Conservation (phyloP, 805 yeast species). For the Hanseniaspora occidentalis region DNA sequence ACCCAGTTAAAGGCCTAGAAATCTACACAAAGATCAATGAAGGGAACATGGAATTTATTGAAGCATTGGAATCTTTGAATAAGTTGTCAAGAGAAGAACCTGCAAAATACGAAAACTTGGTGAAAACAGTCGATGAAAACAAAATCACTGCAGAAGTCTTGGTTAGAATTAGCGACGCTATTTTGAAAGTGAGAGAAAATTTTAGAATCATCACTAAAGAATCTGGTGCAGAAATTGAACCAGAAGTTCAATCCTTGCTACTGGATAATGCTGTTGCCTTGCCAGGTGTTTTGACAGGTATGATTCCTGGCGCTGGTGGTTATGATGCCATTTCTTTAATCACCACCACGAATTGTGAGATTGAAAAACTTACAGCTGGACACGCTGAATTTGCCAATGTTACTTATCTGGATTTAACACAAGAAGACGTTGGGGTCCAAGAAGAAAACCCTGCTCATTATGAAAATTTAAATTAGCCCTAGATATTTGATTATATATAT, state of each 20-base stretch:
- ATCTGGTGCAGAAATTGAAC: constrained; percentile 85
- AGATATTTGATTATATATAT: constrained; percentile 7
- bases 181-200: constrained; percentile 39
- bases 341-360: constrained; percentile 34
- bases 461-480: constrained; percentile 9
- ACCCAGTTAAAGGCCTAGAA: constrained; percentile 36
- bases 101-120: constrained; percentile 23
- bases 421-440: constrained; percentile 46
- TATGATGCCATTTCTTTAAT: constrained; percentile 81
- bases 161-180: constrained; percentile 18
- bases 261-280: constrained; percentile 45
- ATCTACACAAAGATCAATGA: constrained; percentile 44
- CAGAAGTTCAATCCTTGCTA: constrained; percentile 57
- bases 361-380: constrained; percentile 18
- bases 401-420: constrained; percentile 55
- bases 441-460: constrained; percentile 31
- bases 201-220: constrained; percentile 48
- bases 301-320: constrained; percentile 98
- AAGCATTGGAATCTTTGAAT: constrained; percentile 32
- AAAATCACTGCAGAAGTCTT: constrained; percentile 7
- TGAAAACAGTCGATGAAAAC: constrained; percentile 11
- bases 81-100: constrained; percentile 21
- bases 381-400: constrained; percentile 33
- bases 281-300: constrained; percentile 83
- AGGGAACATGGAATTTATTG: constrained; percentile 48